Base-by-base conservation (phyloP, 331 rosid genomes). In the Erythrophleum ivorense region DNA sequence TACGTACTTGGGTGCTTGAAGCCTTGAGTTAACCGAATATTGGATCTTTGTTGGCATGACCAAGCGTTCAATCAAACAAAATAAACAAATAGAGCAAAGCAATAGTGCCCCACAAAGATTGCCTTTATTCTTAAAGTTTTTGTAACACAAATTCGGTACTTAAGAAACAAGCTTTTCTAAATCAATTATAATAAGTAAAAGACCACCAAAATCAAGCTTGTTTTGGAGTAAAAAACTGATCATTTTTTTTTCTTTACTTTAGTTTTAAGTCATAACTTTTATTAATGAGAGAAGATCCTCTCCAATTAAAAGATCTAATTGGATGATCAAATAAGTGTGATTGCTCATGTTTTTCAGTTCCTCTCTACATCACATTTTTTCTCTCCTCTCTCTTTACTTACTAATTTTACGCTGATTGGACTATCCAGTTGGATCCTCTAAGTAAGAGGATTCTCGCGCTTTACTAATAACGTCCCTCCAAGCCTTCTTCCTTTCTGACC, bases 11-110 rank as follows among this genome's bases (percentile, higher is more conserved):
- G 62, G 63, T 21, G 78, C 21, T 58, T 34, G 73, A 46, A 82
- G 18, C 50, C 68, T 71, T 18, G 19, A 15, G 62, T 31, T 40
- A 41, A 66, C 18, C 33, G 74, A 78, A 71, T 52, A 71, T 71
- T 48, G 75, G 11, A 43, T 78, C 80, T 49, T 73, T 55, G 77
- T 65, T 83, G 80, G 82, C 83, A 65, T 73, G 59, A 45, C 49
- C 63, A 58, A 66, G 72, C 68, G 11, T 59, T 46, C 81, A 73
- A 78, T 79, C 67, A 83, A 78, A 64, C 18, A 41, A 49, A 71
- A 77, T 24, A 71, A 76, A 68, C 21, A 57, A 59, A 29, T 8
- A 10, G 36, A 60, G 63, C 53, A 77, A 53, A 78, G 72, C 52
- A 34, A 75, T 75, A 38, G 80, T 41, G 54, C 65, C 72, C 57